Base-by-base conservation (phyloP, 1,139 yeast species). In the Hanseniaspora uvarum region DNA sequence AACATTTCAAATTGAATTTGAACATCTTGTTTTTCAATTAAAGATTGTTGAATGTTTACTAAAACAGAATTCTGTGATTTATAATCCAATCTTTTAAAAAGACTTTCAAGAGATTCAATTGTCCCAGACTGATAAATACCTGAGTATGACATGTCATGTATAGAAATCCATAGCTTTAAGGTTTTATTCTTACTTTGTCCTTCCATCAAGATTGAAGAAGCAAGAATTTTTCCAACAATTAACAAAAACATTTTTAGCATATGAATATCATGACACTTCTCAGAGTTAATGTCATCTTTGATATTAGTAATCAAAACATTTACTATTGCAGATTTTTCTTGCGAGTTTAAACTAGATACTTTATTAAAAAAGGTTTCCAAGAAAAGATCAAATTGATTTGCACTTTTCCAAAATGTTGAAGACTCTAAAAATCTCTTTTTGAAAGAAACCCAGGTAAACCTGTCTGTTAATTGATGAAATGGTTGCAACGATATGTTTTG, bases 171-270 rank as follows among this genome's bases (percentile, higher is more conserved):
- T 12, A 50, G n/a, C 19, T 50, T 50, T 12, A 50, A 18, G 5
- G 31, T 43, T 37, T 50, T 50, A 19, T 50, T 50, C 37, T 50
- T 50, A 23, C 53, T 50, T 16, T 44, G 48, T 10, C 43, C 31
- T 7, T 37, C 39, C 53, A 50, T 50, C 7, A 50, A 23, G 4
- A 28, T 18, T 8, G 48, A 21, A 33, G 53, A 50, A 1, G 44
- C 38, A 28, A 50, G 5, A 16, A 50, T 30, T 12, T 50, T 50
- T 5, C 53, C 49, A 4, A 44, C 16, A n/a, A 44, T 44, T 18
- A 44, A n/a, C 7, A 44, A 31, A 31, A 31, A 44, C 37, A 12
- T 30, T 19, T n/a, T 28, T 14, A 44, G 11, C 16, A 23, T 31
- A 14, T 6, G 26, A 21, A 31, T 14, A 31, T 44, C 37, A 31